phyloP scores from a whole-genome alignment of 2,329 filamentous ascomycete species.

The Ceratocystis albifundus region DNA sequence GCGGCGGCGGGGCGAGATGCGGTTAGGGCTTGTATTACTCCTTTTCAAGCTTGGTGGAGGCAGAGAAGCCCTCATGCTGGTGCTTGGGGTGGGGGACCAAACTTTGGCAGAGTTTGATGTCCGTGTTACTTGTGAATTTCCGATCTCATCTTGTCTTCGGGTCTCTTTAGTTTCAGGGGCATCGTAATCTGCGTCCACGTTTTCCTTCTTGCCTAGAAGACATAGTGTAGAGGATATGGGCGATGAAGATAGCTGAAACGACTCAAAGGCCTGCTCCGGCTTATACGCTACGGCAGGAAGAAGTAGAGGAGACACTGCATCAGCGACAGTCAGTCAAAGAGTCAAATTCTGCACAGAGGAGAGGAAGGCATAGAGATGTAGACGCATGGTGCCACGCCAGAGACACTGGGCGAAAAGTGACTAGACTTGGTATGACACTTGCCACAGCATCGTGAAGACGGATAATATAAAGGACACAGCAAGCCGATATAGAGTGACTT shows the following conservation, averaged over 20 bases:
- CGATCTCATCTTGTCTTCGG: not conserved
- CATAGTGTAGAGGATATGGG: not conserved
- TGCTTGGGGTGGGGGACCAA: not conserved
- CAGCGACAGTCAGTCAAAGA: not conserved
- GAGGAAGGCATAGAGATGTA: too few species aligned
- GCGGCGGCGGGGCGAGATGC: not conserved
- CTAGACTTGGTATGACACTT: too few species aligned
- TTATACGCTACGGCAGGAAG: not conserved
- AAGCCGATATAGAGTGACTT: too few species aligned
- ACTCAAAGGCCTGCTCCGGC: not conserved
- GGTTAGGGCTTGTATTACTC: not conserved
- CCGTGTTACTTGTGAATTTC: not conserved
- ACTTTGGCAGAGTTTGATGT: too few species aligned
- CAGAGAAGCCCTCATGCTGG: not conserved
- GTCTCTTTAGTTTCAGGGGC: too few species aligned
- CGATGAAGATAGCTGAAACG: not conserved
- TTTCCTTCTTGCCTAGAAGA: not conserved
- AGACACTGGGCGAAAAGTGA: too few species aligned
- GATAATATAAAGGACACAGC: too few species aligned
- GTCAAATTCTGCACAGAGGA: too few species aligned
- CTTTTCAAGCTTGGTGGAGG: not conserved
- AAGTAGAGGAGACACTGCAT: not conserved
- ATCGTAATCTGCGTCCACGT: not conserved
- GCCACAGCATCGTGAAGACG: too few species aligned
- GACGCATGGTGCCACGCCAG: too few species aligned